Conservation (phyloP, 176 grass and related monocot genomes). For the Eragrostis nindensis region DNA sequence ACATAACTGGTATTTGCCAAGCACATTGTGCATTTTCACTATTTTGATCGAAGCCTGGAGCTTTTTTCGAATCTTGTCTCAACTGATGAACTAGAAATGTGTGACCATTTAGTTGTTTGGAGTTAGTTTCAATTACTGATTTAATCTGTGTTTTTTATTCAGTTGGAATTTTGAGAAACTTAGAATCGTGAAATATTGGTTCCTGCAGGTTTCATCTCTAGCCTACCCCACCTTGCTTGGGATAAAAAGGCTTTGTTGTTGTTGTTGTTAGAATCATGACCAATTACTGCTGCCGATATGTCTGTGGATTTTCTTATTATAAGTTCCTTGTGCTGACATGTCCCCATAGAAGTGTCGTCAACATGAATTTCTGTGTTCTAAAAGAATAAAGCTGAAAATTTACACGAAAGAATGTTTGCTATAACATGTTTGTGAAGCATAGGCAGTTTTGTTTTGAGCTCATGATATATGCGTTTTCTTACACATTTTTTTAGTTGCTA, state of each 20-base stretch:
- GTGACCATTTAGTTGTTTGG: not conserved
- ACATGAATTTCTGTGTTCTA: not conserved
- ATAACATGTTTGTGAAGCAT: slow-evolving; percentile 18
- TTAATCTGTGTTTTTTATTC: not conserved
- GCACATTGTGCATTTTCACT: slow-evolving; percentile 18
- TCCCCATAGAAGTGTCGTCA: not conserved
- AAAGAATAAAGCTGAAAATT: slow-evolving; percentile 11
- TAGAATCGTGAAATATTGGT: no score
- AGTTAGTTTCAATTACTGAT: not conserved
- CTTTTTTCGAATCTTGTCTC: slow-evolving; percentile 20
- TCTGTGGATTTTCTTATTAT: not conserved
- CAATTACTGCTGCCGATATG: not conserved
- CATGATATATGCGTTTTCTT: slow-evolving; percentile 10
- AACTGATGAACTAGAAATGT: slow-evolving; percentile 21
- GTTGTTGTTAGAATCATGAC: no score
- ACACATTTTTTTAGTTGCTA: slow-evolving; percentile 33
- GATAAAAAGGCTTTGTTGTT: no score
- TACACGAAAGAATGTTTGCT: slow-evolving; percentile 1
- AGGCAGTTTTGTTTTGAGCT: slow-evolving; percentile 1
- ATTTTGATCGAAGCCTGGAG: not conserved
- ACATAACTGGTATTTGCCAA: slow-evolving; percentile 31
- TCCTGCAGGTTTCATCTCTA: no score
- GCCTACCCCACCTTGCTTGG: no score
- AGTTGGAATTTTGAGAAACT: not conserved
- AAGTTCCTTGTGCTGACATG: not conserved